Conservation (phyloP, 805 yeast genomes). For the Candida railenensis region DNA sequence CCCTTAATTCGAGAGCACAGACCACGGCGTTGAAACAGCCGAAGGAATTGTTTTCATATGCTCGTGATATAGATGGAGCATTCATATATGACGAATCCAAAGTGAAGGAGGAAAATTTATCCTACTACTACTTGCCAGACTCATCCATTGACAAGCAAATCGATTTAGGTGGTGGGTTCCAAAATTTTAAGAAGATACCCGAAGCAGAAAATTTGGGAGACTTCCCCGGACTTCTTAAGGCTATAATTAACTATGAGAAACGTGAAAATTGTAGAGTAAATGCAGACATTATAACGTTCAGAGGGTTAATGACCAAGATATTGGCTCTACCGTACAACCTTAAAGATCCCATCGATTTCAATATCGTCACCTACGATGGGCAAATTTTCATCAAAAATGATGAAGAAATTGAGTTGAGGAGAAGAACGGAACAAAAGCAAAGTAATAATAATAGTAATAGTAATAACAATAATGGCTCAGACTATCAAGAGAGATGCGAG, state of each 20-base stretch:
- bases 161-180: constrained; percentile 66
- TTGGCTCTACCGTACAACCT: constrained; percentile 64
- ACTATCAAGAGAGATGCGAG: constrained; percentile 40
- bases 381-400: constrained; percentile 62
- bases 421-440: constrained; percentile 21
- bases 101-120: constrained; percentile 50
- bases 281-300: constrained; percentile 73
- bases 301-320: constrained; percentile 79
- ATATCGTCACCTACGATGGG: constrained; percentile 71
- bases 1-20: constrained; percentile 50
- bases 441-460: constrained; percentile 4
- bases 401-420: constrained; percentile 37
- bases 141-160: constrained; percentile 55
- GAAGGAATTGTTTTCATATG: constrained; percentile 69
- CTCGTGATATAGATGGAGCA: constrained; percentile 56
- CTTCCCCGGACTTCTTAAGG: constrained; percentile 55
- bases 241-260: constrained; percentile 58
- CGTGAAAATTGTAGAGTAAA: constrained; percentile 40
- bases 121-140: constrained; percentile 84
- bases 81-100: constrained; percentile 37
- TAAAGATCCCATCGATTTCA: constrained; percentile 57
- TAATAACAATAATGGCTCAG: constrained; percentile 15
- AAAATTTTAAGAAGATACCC: constrained; percentile 55
- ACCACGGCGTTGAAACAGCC: constrained; percentile 82
- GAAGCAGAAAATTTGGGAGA: constrained; percentile 53